Percentiles rank a stretch among this genome's conserved stretches.
These are phyloP conservation scores for Candida hispaniensis DNA, from an alignment of 805 yeast species.

Conservation along the genomic window DNA sequence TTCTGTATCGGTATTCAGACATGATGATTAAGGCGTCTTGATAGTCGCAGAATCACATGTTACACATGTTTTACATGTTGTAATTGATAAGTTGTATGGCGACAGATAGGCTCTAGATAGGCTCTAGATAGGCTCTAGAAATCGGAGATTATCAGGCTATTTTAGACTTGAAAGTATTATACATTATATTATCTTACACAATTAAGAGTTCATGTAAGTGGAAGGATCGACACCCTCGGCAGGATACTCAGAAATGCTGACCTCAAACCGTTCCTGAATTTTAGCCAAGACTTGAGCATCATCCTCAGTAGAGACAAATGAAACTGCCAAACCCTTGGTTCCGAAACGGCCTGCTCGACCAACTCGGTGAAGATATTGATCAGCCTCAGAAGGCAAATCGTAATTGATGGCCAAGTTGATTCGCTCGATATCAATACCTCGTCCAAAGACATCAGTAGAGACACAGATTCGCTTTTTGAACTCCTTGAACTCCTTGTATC, in stretches of 20 bases:
- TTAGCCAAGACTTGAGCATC: slow-evolving; percentile 84
- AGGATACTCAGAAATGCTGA: slow-evolving; percentile 88
- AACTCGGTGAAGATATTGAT: slow-evolving; percentile 96
- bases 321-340: slow-evolving; percentile 94
- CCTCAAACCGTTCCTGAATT: slow-evolving; percentile 96
- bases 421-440: slow-evolving; percentile 99
- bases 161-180: slow-evolving; percentile 13
- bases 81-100: too few species aligned
- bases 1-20: too few species aligned
- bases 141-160: too few species aligned
- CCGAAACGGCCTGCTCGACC: slow-evolving; percentile 99
- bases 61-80: too few species aligned
- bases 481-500: slow-evolving; percentile 93
- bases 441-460: slow-evolving; percentile 95
- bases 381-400: slow-evolving; percentile 93
- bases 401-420: slow-evolving; percentile 96
- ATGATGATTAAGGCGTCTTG: too few species aligned
- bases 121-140: too few species aligned
- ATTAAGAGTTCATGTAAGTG: slow-evolving; percentile 83
- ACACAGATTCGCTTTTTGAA: slow-evolving; percentile 98
- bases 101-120: too few species aligned
- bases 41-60: too few species aligned
- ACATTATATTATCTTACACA: slow-evolving; percentile 1
- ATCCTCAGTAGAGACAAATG: slow-evolving; percentile 74
- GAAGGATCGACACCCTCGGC: slow-evolving; percentile 97